Evolutionary conservation across 1,139 yeast genomes (phyloP).

Genomic region (Suhomyces wounanorum): DNA sequence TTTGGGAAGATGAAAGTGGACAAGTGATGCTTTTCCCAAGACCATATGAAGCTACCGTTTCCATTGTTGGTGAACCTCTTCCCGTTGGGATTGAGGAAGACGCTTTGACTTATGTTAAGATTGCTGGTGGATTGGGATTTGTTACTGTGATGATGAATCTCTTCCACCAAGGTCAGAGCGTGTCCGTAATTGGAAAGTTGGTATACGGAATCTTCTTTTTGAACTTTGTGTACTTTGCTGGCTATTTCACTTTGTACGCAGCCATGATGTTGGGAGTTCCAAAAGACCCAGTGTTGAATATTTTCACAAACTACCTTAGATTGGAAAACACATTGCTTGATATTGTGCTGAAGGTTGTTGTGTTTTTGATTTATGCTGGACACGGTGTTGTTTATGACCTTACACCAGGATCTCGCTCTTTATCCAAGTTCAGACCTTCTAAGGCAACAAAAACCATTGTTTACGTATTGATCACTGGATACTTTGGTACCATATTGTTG

Average conservation of each 20-base stretch:
- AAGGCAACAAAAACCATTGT: neutral
- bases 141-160: constrained; percentile 3
- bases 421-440: constrained; percentile 8
- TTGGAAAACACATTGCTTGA: constrained; percentile 6
- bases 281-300: neutral
- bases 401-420: neutral
- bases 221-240: constrained; percentile 7
- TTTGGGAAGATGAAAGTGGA: constrained; percentile 9
- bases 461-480: neutral
- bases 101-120: constrained; percentile 6
- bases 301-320: constrained; percentile 3
- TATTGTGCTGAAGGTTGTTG: constrained; percentile 2
- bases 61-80: constrained; percentile 8
- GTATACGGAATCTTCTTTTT: constrained; percentile 3
- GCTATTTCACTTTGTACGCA: constrained; percentile 7
- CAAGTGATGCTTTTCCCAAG: constrained; percentile 7
- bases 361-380: constrained; percentile 9
- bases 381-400: constrained; percentile 11
- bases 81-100: constrained; percentile 11
- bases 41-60: constrained; percentile 6
- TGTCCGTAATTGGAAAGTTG: constrained; percentile 7
- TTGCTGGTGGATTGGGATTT: constrained; percentile 9
- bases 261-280: constrained; percentile 7
- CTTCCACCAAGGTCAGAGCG: neutral
- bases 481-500: constrained; percentile 2